Evolutionary conservation across 495 filamentous ascomycete species (phyloP), one percentile per base, ranked within the genome.

Genomic region (Tuber melanosporum): DNA sequence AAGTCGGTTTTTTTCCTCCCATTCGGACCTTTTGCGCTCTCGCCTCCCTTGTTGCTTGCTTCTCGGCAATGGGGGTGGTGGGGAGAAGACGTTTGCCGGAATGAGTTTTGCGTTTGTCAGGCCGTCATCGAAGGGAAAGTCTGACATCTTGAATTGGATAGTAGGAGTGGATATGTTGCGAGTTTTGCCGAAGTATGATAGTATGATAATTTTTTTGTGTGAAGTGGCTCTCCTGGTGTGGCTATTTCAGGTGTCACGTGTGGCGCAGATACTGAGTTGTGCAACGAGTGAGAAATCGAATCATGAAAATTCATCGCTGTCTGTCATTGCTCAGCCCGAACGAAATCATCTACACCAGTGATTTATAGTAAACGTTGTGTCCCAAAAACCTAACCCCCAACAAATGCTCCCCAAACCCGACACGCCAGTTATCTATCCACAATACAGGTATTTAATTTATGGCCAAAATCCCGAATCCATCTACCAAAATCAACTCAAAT

Each of bases 1-100:
- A 1, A 45, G 19, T 22, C 45, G 73, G 26, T 69, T 79, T 36
- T 74, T 80, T 39, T 43, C 71, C 36, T 80, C 77, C 77, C 78
- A 80, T 76, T 80, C 74, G n/a, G 22, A 46, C n/a, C 73, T 80
- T n/a, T 76, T 80, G 36, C 78, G 78, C 71, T 80, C 77, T n/a
- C 66, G 75, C 62, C 45, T 80, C 36, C 71, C 71, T 36, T 80
- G 78, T 4, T 73, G 52, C 17, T 80, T 80, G 36, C 78, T 80
- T 42, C 74, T 80, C 19, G 46, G 41, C 8, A 45, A n/a, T 47
- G 44, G 72, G 19, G 32, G 39, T 39, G 36, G 39, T 42, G 39
- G 71, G 45, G 73, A 39, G 36, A 80, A 80, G 43, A 79, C 49
- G 74, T 80, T 80, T 19, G 76, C 71, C 4, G 76, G 57, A 39